Evolutionary conservation across 805 yeast genomes (phyloP), one percentile per base, ranked within the genome.

Genomic region (Tetrapisispora iriomotensis): DNA sequence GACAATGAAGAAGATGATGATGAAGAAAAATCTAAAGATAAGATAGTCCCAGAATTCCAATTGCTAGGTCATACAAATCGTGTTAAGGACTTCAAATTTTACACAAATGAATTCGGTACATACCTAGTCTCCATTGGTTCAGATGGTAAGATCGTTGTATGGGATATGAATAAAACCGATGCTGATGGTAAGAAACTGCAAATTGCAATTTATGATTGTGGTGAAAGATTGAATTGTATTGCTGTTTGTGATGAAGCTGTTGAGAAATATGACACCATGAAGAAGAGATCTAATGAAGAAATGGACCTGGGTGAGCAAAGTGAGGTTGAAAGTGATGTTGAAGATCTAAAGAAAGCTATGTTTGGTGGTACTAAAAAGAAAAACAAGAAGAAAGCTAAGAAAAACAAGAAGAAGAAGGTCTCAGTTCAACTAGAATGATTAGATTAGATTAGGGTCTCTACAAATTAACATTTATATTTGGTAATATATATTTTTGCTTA

Each of bases 111-210:
- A 15, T 51, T 45, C 45, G 61, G 62, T 27, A 50, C 45, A 3
- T 82, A 71, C 53, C 60, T 92, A 53, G 72, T 84, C 0, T 81
- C 95, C 2, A 84, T 87, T 10, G 84, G 96, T 0, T 84, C 96
- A 0, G 97, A 90, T 60, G 97, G 97, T 20, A 82, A 75, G 52
- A 80, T 90, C 38, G 94, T 92, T 7, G 82, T 90, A 3, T 90
- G 96, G 96, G 82, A 88, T 56, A 64, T 80, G 55, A 56, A 63
- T 1, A 8, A 23, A 13, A 33, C 32, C 10, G 22, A 23, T 14
- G 17, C 9, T 17, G 36, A 33, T 4, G 14, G 15, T 23, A 52
- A 65, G 2, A 70, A 72, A 50, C 94, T 84, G 51, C 95, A 87
- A 59, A 72, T 87, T 19, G 96, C 96, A 0, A 92, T 86, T 3